Evolutionary conservation across 495 filamentous ascomycete genomes (phyloP).

Genomic region (Tuber calosporum): DNA sequence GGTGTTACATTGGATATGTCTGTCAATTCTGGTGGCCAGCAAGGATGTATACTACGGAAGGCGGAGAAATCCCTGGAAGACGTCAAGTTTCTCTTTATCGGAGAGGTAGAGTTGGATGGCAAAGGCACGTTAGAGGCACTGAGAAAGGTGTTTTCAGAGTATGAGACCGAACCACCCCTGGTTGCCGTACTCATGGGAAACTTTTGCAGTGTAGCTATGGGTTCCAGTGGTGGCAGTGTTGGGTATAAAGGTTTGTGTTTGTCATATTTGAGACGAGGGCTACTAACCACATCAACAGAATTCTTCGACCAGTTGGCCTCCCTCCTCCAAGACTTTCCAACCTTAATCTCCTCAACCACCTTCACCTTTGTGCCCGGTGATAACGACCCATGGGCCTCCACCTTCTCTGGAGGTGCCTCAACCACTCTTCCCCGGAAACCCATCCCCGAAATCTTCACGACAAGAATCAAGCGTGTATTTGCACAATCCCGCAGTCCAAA

Average conservation of each 20-base stretch:
- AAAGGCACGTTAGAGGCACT: conserved; percentile 69
- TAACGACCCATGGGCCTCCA: conserved; percentile 87
- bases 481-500: conserved; percentile 55
- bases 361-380: conserved; percentile 93
- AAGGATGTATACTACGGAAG: conserved; percentile 73
- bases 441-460: conserved; percentile 82
- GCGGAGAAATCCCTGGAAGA: conserved; percentile 49
- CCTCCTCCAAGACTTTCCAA: conserved; percentile 77
- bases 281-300: conserved; percentile 64
- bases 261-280: not conserved
- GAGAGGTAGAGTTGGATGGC: conserved; percentile 78
- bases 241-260: conserved; percentile 26
- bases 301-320: conserved; percentile 80
- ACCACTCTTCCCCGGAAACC: conserved; percentile 62
- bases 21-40: conserved; percentile 64
- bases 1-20: conserved; percentile 38
- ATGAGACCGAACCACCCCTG: conserved; percentile 66
- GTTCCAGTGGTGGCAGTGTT: conserved; percentile 59
- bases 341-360: conserved; percentile 65
- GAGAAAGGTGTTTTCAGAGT: conserved; percentile 62
- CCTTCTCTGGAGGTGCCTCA: conserved; percentile 76
- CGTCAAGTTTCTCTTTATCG: conserved; percentile 62
- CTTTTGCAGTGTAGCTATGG: conserved; percentile 66
- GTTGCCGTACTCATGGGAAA: conserved; percentile 75
- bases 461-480: conserved; percentile 70